Percentiles rank a stretch among this genome's conserved stretches.
These are phyloP conservation scores for Sanchytrium tribonematis DNA, from an alignment of 371 early-diverging fungal genomes.

Conservation along the genomic window DNA sequence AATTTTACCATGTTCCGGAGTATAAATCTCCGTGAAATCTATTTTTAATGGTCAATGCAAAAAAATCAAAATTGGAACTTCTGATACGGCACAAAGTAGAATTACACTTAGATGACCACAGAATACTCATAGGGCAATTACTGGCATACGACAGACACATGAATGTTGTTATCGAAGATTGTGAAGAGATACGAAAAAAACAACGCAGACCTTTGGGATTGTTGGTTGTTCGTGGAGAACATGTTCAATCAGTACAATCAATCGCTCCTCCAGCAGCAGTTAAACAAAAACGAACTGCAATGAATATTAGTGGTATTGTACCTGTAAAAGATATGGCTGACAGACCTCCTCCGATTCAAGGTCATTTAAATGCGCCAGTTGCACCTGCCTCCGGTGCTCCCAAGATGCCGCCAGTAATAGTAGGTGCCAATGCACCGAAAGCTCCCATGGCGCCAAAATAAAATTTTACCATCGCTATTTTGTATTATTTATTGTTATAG, in stretches of 20 bases:
- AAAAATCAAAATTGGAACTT: neutral
- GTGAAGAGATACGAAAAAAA: conserved; percentile 70
- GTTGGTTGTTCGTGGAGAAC: neutral
- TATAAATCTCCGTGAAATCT: no score
- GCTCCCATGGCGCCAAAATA: neutral
- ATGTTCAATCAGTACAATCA: neutral
- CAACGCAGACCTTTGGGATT: neutral
- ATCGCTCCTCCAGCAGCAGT: neutral
- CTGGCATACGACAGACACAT: conserved; percentile 91
- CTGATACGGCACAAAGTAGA: neutral
- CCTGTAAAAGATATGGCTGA: neutral
- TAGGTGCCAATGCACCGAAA: neutral
- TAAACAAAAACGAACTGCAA: neutral
- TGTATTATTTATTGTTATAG: neutral
- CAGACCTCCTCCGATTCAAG: neutral
- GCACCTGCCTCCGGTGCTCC: neutral
- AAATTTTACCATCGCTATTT: neutral
- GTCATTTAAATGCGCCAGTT: neutral
- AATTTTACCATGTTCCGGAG: no score
- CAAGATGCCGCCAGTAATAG: neutral
- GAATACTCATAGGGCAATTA: conserved; percentile 79
- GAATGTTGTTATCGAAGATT: conserved; percentile 86
- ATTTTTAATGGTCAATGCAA: neutral
- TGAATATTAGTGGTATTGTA: neutral
- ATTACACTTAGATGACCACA: conserved; percentile 30